These are phyloP conservation scores for Adenanthera pavonina DNA, from an alignment of 306 rosid species.

Conservation along the genomic window DNA sequence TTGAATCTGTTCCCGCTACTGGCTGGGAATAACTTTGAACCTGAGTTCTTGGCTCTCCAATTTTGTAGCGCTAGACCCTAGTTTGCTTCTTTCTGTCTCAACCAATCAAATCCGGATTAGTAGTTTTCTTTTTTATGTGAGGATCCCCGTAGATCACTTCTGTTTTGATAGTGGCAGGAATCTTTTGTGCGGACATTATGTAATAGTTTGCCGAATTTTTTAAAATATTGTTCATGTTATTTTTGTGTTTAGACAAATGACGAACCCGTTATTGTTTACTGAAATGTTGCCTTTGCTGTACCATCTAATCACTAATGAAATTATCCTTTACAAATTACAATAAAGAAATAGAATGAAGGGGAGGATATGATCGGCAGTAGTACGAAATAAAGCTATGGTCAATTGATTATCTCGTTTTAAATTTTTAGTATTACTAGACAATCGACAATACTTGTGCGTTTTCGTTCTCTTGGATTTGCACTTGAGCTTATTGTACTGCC, in stretches of 20 bases:
- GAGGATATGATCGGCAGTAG: neutral
- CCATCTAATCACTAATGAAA: neutral
- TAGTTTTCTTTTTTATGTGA: neutral
- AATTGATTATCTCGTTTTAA: neutral
- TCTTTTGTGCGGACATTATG: neutral
- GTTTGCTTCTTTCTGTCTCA: neutral
- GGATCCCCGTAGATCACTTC: neutral
- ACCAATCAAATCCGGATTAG: neutral
- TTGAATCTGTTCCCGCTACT: neutral
- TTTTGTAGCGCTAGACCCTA: neutral
- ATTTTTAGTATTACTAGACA: too few relatives aligned
- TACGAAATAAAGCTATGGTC: neutral
- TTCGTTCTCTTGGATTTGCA: too few relatives aligned
- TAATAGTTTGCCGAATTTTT: neutral
- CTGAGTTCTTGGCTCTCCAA: neutral
- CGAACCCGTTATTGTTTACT: neutral
- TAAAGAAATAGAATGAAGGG: neutral
- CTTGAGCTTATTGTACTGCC: too few relatives aligned
- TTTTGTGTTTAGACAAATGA: neutral
- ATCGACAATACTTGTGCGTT: too few relatives aligned
- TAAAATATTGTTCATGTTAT: neutral
- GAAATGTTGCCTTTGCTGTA: neutral
- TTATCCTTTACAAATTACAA: neutral
- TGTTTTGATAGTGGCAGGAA: neutral
- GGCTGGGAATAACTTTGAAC: conserved; percentile 14